Base-by-base conservation (phyloP, 2,329 filamentous ascomycete species). In the Stylonectria norvegica region DNA sequence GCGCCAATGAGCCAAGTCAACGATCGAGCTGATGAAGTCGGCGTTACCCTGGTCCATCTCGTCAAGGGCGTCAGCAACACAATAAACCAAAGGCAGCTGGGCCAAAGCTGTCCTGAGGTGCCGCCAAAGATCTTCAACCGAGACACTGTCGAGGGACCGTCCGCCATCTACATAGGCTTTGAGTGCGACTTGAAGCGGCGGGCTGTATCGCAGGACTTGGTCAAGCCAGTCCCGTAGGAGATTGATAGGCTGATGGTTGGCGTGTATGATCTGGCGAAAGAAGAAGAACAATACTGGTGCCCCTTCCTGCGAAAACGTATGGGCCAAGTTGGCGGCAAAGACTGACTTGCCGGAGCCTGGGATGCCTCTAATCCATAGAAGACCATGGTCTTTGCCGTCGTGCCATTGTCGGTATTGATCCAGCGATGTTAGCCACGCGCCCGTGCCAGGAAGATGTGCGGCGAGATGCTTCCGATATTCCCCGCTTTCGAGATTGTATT, bases 31-130 rank as follows among this genome's bases (percentile, higher is more conserved):
- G 3, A 71, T 44, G 23, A 71, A 67, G 2, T 12, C 27, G 0
- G 42, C 25, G 17, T 67, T 55, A 0, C 53, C 63, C 11, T 50
- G 19, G 36, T 68, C 63, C 62, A 73, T 71, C 48, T 74, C 70
- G 43, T 74, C 71, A 4, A 73, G 54, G 1, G 68, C 69, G 43
- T 72, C 69, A 0, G 57, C 60, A 5, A 73, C 54, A 34, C 63
- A 66, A 39, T 64, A 72, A 0, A 61, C 65, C 11, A n/a, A 11
- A 5, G 38, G 31, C 12, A 47, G 19, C 1, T 17, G 5, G 12
- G 14, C n/a, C 4, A 44, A 28, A 2, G 34, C 40, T 6, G 35
- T n/a, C 4, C 27, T 4, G 9, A 44, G 34, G 17, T 35, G 4
- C n/a, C 32, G 19, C 29, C 20, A 32, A 15, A 45, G 16, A 18